These are phyloP conservation scores for Tulasnella sp. DNA, from an alignment of 768 basidiomycete genomes.

Conservation along the genomic window DNA sequence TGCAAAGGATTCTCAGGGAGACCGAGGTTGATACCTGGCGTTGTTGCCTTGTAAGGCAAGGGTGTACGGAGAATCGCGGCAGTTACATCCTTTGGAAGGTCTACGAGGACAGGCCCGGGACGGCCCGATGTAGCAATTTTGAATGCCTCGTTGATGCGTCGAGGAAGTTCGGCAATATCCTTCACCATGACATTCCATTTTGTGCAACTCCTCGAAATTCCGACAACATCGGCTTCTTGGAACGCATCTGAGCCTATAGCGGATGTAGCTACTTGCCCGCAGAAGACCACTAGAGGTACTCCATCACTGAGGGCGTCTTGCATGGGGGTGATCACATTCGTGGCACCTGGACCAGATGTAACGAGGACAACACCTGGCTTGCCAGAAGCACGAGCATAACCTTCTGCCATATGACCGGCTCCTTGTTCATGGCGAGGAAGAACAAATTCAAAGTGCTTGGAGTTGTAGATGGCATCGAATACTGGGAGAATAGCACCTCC, in stretches of 20 bases:
- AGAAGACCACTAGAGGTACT: slow-evolving; percentile 87
- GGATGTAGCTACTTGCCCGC: slow-evolving; percentile 97
- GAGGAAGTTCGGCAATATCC: slow-evolving; percentile 84
- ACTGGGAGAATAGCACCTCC: slow-evolving; percentile 97
- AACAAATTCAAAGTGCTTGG: slow-evolving; percentile 86
- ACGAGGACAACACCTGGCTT: slow-evolving; percentile 97
- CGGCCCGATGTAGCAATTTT: slow-evolving; percentile 96
- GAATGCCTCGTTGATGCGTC: slow-evolving; percentile 97
- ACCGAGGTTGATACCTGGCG: slow-evolving; percentile 60
- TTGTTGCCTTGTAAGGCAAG: slow-evolving; percentile 73
- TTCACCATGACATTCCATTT: slow-evolving; percentile 99
- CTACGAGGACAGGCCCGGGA: slow-evolving; percentile 94
- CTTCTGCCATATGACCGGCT: slow-evolving; percentile 98
- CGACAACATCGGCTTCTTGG: slow-evolving; percentile 95
- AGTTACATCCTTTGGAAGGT: slow-evolving; percentile 97
- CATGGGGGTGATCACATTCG: slow-evolving; percentile 95
- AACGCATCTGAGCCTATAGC: slow-evolving; percentile 98
- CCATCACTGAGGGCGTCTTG: slow-evolving; percentile 95
- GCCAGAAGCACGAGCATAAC: slow-evolving; percentile 93
- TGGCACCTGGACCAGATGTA: slow-evolving; percentile 95
- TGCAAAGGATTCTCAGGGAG: slow-evolving; percentile 65
- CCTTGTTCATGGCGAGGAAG: slow-evolving; percentile 96
- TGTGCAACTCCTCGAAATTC: slow-evolving; percentile 92
- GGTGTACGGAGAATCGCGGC: slow-evolving; percentile 79
- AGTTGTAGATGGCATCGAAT: slow-evolving; percentile 99